Conservation (phyloP, 306 rosid genomes). For the Ormosia emarginata region DNA sequence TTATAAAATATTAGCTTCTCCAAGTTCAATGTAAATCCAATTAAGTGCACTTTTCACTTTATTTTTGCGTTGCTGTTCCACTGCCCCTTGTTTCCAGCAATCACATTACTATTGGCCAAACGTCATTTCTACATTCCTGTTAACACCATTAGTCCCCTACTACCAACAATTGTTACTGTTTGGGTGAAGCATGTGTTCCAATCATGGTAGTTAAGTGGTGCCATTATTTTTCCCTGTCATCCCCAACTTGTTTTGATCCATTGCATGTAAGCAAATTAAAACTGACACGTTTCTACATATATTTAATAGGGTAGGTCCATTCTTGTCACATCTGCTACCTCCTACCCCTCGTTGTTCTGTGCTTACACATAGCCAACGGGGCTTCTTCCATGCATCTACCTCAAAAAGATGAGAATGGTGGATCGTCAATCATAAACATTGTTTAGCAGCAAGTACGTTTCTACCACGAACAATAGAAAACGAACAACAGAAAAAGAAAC, state of each 20-base stretch:
- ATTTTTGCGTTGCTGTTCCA: not conserved
- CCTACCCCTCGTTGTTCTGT: not conserved
- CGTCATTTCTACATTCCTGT: not conserved
- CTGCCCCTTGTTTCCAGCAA: not conserved
- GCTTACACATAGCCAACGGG: not conserved
- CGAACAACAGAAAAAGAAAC: not conserved
- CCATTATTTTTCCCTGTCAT: conserved; percentile 15
- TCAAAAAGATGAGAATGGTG: not conserved
- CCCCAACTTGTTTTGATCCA: conserved; percentile 11
- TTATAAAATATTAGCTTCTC: not conserved
- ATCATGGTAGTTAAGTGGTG: not conserved
- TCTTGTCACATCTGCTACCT: not conserved
- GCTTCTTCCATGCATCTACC: not conserved
- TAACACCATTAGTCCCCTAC: not conserved
- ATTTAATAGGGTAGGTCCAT: not conserved
- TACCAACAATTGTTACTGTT: not conserved
- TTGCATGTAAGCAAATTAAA: not conserved
- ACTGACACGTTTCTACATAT: not conserved
- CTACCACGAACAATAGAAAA: not conserved
- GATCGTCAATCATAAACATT: not conserved
- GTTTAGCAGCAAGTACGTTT: not conserved
- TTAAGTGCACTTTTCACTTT: not conserved
- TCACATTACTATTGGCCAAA: not conserved
- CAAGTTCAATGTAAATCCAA: not conserved
- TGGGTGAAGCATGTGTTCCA: not conserved